phyloP scores from a whole-genome alignment of 208 protist genomes.

The Leishmania aethiopica region DNA sequence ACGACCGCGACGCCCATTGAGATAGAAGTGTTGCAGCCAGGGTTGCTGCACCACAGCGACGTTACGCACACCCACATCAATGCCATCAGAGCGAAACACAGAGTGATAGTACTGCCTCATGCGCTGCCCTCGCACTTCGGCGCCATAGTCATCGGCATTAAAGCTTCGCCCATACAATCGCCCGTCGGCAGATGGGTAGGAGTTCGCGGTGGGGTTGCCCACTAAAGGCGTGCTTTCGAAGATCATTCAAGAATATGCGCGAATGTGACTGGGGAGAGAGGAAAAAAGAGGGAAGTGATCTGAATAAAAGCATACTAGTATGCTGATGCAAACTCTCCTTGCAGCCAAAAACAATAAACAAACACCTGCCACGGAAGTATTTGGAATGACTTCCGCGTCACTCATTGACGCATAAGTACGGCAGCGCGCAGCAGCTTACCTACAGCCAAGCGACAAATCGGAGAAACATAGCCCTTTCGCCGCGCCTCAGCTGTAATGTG shows the following conservation, averaged over 20 bases:
- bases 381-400: background rate
- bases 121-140: conserved; percentile 4
- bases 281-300: conserved; percentile 9
- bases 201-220: conserved; percentile 11
- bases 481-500: background rate
- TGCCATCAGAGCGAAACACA: conserved; percentile 38
- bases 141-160: background rate
- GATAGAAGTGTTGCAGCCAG: conserved; percentile 31
- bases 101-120: conserved; percentile 32
- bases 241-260: conserved; percentile 20
- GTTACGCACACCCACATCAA: conserved; percentile 41
- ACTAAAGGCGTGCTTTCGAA: conserved; percentile 29
- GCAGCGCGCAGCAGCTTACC: background rate
- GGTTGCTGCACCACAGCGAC: conserved; percentile 39
- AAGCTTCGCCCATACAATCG: background rate
- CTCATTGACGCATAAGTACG: background rate
- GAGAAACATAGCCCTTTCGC: background rate
- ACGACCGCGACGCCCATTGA: conserved; percentile 15
- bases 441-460: background rate
- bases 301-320: background rate
- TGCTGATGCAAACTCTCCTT: background rate
- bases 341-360: background rate
- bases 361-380: background rate
- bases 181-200: conserved; percentile 9
- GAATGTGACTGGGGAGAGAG: conserved; percentile 1